phyloP scores from a whole-genome alignment of 345 rosid species.

The Gossypium raimondii region DNA sequence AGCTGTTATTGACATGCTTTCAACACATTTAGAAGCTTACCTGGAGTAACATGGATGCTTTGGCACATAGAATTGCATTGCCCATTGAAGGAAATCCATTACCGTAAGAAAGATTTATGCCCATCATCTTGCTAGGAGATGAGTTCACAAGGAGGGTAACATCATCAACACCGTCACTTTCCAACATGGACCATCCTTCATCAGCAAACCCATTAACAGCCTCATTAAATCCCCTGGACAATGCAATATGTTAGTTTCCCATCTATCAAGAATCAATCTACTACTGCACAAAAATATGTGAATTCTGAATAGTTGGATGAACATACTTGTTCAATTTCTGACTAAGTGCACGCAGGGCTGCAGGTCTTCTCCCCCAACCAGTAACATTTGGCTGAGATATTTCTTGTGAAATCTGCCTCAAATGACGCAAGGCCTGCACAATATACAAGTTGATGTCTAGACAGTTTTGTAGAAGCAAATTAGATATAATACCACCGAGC shows the following conservation, averaged over 20 bases:
- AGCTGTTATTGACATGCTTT: neutral
- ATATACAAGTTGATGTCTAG: neutral
- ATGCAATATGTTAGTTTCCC: slow-evolving; percentile 16
- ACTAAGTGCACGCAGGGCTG: slow-evolving; percentile 78
- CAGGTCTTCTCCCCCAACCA: slow-evolving; percentile 94
- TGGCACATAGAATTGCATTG: slow-evolving; percentile 78
- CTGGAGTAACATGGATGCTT: slow-evolving; percentile 96
- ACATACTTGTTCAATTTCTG: slow-evolving; percentile 83
- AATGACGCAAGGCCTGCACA: slow-evolving; percentile 79
- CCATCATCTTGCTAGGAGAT: slow-evolving; percentile 83
- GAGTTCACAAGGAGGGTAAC: slow-evolving; percentile 86
- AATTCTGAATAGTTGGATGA: neutral
- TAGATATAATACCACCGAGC: neutral
- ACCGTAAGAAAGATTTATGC: slow-evolving; percentile 58
- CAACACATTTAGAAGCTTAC: slow-evolving; percentile 26
- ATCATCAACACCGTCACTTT: slow-evolving; percentile 91
- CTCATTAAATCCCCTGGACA: slow-evolving; percentile 86
- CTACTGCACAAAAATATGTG: neutral
- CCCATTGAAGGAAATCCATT: slow-evolving; percentile 71
- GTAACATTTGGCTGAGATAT: slow-evolving; percentile 79
- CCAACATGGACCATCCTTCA: slow-evolving; percentile 93
- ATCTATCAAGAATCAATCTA: neutral
- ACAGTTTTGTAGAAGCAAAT: neutral
- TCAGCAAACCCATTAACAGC: slow-evolving; percentile 91
- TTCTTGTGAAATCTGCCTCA: slow-evolving; percentile 92